These are phyloP conservation scores for Spathaspora sp. DNA, from an alignment of 1,139 yeast species.

Conservation along the genomic window DNA sequence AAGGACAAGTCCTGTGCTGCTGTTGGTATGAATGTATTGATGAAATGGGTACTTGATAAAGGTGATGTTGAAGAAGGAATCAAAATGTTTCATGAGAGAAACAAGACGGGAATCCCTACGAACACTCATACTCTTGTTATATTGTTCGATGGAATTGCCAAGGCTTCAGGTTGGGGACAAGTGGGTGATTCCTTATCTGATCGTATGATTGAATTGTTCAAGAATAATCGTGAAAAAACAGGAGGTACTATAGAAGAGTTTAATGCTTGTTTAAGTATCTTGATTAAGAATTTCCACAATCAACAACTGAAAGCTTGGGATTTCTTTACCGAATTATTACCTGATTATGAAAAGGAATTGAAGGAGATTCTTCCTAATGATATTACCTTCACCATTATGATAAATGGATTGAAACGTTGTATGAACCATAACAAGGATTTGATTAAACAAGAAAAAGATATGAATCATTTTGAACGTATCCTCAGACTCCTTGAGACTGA, in stretches of 20 bases:
- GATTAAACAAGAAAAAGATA: slow-evolving; percentile 16
- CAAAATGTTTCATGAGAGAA: slow-evolving; percentile 50
- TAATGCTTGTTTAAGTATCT: slow-evolving; percentile 38
- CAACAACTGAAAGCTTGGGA: slow-evolving; percentile 41
- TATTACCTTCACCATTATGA: slow-evolving; percentile 41
- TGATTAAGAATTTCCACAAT: slow-evolving; percentile 33
- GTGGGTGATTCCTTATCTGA: slow-evolving; percentile 22
- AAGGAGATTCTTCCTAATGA: slow-evolving; percentile 28
- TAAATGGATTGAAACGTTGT: slow-evolving; percentile 34
- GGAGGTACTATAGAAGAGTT: slow-evolving; percentile 26
- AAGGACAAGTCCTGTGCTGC: slow-evolving; percentile 37
- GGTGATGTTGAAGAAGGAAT: slow-evolving; percentile 46
- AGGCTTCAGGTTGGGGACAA: slow-evolving; percentile 36
- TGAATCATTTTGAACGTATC: slow-evolving; percentile 22
- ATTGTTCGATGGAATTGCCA: slow-evolving; percentile 57
- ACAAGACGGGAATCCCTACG: slow-evolving; percentile 57
- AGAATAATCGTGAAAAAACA: slow-evolving; percentile 7
- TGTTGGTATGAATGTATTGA: slow-evolving; percentile 61
- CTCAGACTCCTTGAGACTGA: slow-evolving; percentile 27
- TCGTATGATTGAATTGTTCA: slow-evolving; percentile 25
- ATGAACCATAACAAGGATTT: slow-evolving; percentile 19
- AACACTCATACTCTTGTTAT: slow-evolving; percentile 57
- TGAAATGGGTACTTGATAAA: slow-evolving; percentile 46
- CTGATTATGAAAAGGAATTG: slow-evolving; percentile 16
- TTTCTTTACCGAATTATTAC: slow-evolving; percentile 32